Conservation (phyloP, 2,329 filamentous ascomycete genomes). For the Mycosphaerella sp. region DNA sequence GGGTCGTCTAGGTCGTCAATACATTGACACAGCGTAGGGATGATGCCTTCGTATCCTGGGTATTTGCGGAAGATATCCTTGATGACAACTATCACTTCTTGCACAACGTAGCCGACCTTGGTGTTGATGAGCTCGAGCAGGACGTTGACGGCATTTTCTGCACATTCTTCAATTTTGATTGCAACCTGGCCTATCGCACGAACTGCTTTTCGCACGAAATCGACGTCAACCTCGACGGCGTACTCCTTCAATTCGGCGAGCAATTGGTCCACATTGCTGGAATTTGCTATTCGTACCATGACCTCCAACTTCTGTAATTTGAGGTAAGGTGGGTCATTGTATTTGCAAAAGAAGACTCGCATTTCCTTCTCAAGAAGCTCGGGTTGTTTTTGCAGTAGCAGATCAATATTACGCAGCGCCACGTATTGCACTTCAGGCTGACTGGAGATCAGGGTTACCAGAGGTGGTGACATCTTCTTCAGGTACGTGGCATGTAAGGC, state of each 20-base stretch:
- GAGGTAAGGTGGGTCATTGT: constrained; percentile 96
- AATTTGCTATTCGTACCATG: constrained; percentile 98
- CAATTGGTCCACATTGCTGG: constrained; percentile 91
- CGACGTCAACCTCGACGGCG: constrained; percentile 97
- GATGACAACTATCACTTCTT: constrained; percentile 97
- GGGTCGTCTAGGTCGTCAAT: constrained; percentile 97
- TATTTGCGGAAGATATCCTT: constrained; percentile 98
- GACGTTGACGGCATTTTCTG: constrained; percentile 91
- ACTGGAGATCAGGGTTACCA: constrained; percentile 93
- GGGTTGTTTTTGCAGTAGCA: constrained; percentile 89
- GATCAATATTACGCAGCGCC: constrained; percentile 89
- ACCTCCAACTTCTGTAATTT: constrained; percentile 98
- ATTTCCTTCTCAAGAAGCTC: constrained; percentile 97
- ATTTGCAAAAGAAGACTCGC: constrained; percentile 99
- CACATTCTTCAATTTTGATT: constrained; percentile 94
- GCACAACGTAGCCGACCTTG: constrained; percentile 98
- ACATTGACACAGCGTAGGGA: constrained; percentile 89
- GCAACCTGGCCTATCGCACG: constrained; percentile 96
- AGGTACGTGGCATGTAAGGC: constrained; percentile 79
- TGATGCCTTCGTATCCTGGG: constrained; percentile 95
- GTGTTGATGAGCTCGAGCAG: constrained; percentile 90
- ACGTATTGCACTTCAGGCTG: constrained; percentile 98
- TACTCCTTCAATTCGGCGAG: constrained; percentile 95
- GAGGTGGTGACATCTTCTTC: constrained; percentile 96
- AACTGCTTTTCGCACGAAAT: constrained; percentile 89